These are phyloP conservation scores for Talaromyces albobiverticillius DNA, from an alignment of 2,329 filamentous ascomycete genomes.

Conservation along the genomic window DNA sequence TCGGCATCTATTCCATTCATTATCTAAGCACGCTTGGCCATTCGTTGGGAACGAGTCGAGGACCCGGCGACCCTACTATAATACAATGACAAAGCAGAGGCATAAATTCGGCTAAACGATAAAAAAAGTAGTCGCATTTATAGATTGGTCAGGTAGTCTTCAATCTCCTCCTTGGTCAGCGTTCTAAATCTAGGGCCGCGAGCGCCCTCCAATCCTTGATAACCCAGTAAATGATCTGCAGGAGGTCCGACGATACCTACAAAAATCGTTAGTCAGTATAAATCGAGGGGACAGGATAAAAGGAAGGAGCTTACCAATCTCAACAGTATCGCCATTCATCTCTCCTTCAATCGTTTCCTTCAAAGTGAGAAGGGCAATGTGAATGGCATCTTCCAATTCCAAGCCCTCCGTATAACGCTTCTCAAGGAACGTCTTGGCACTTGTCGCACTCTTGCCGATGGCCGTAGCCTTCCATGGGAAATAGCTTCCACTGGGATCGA, in stretches of 20 bases:
- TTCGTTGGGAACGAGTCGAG: slow-evolving; percentile 19
- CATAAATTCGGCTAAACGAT: slow-evolving; percentile 16
- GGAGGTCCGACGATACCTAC: slow-evolving; percentile 91
- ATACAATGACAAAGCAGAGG: slow-evolving; percentile 22
- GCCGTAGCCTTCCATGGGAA: slow-evolving; percentile 99
- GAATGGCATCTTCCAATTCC: slow-evolving; percentile 96
- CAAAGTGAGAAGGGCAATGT: slow-evolving; percentile 93
- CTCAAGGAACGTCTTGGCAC: slow-evolving; percentile 98
- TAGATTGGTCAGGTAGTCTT: slow-evolving; percentile 98
- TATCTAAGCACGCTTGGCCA: background rate
- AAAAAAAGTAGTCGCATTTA: slow-evolving; percentile 48
- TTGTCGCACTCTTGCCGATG: slow-evolving; percentile 97
- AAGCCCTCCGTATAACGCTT: slow-evolving; percentile 97
- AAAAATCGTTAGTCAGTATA: slow-evolving; percentile 13
- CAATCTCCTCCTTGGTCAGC: slow-evolving; percentile 95
- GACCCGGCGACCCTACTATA: slow-evolving; percentile 25
- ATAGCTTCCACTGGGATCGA: slow-evolving; percentile 97
- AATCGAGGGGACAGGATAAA: background rate
- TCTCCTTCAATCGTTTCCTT: slow-evolving; percentile 99
- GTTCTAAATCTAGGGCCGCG: slow-evolving; percentile 52
- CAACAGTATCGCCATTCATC: slow-evolving; percentile 98
- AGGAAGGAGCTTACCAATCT: slow-evolving; percentile 69
- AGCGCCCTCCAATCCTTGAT: slow-evolving; percentile 52
- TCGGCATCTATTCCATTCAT: slow-evolving; percentile 7
- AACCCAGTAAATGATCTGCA: slow-evolving; percentile 86